A percentile compares a stretch with the other conserved stretches of the same genome.
These are phyloP conservation scores for Dothideomycetes sp. DNA, from an alignment of 2,329 filamentous ascomycete species.

Conservation along the genomic window DNA sequence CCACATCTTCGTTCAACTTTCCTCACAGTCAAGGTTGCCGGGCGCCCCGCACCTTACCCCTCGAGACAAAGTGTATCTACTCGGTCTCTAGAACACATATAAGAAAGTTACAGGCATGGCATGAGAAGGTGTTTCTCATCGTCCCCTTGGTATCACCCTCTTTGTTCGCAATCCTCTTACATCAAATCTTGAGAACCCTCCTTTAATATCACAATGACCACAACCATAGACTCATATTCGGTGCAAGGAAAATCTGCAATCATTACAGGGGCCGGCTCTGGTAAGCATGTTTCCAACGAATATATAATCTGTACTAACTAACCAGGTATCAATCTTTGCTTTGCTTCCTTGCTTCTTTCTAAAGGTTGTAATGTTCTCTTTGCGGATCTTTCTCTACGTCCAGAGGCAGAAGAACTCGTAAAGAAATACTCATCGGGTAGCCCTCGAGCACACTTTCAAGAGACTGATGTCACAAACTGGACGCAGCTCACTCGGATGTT, in stretches of 20 bases:
- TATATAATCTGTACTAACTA: constrained; percentile 2
- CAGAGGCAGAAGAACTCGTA: constrained; percentile 37
- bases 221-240: constrained; percentile 23
- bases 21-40: no score
- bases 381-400: constrained; percentile 38
- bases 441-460: constrained; percentile 32
- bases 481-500: constrained; percentile 41
- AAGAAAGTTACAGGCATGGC: no score
- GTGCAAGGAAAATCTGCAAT: constrained; percentile 39
- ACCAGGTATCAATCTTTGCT: constrained; percentile 39
- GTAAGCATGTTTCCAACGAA: constrained; percentile 17
- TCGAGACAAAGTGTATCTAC: no score
- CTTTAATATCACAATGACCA: constrained; percentile 1
- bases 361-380: constrained; percentile 40
- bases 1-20: no score
- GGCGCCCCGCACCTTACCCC: no score
- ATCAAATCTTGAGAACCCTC: background rate
- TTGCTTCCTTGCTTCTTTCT: constrained; percentile 36
- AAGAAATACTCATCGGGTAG: constrained; percentile 24
- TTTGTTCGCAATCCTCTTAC: background rate
- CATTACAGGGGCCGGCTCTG: constrained; percentile 39
- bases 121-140: no score
- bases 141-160: background rate
- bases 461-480: constrained; percentile 43
- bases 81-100: no score